Base-by-base conservation (phyloP, 805 yeast genomes). In the Barnettozyma pratensis region DNA sequence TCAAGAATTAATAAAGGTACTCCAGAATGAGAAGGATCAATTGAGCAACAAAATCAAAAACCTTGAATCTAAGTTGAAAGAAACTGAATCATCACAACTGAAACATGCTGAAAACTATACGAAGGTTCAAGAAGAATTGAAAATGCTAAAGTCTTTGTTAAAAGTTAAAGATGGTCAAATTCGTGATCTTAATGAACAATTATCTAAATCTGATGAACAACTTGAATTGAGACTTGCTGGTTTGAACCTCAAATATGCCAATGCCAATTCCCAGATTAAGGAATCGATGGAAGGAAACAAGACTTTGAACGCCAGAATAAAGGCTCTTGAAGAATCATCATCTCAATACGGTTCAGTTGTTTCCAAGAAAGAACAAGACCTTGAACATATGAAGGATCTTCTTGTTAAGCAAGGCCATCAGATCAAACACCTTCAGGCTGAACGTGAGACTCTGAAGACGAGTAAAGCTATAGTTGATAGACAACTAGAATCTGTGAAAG, bases 211-310 rank as follows among this genome's bases (percentile, higher is more conserved):
- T 11, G 70, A 64, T 30, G 52, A 64, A 40, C 64, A 60, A 26
- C 51, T 75, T 25, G 72, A 71, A 40, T 53, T 54, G 5, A 73
- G 70, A 49, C 45, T 76, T 27, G 54, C 62, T 5, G 52, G 63
- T 1, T 37, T 71, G 27, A 69, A 62, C 37, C 61, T 63, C 14
- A 67, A 62, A 39, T 67, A 66, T 41, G 50, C 50, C 26, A 56
- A 59, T 29, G 71, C 78, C 6, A 66, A 66, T 50, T 63, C 61
- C 31, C 65, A 71, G 35, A 55, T 76, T 14, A 61, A 68, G 42
- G 63, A 67, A 5, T 58, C 75, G 27, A 59, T 72, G 1, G 65
- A 64, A 4, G 85, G 76, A 50, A 80, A 79, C 53, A 64, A 64
- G 29, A 64, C 59, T n/a, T 58, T 79, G 14, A 64, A 72, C 36